Evolutionary conservation across 257 asterid genomes (phyloP).

Genomic region (Leonotis leonurus): DNA sequence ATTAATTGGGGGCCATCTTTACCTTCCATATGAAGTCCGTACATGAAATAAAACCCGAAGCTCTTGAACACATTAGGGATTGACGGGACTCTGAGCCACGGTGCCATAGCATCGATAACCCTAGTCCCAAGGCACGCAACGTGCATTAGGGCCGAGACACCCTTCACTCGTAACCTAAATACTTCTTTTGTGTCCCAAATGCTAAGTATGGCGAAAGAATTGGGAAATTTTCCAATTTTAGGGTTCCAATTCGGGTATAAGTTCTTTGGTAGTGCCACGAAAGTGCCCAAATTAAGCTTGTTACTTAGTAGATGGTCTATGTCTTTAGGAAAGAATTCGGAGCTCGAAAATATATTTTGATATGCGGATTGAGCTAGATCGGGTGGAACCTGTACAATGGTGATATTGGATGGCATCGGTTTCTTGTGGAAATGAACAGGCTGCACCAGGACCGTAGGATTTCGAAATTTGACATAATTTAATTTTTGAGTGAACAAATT

Average conservation of each 20-base stretch:
- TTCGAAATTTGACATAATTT: slow-evolving; percentile 56
- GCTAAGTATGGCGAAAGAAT: slow-evolving; percentile 57
- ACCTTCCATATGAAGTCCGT: slow-evolving; percentile 74
- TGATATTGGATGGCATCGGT: slow-evolving; percentile 31
- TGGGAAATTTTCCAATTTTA: slow-evolving; percentile 29
- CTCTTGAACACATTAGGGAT: slow-evolving; percentile 51
- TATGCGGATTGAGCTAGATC: slow-evolving; percentile 33
- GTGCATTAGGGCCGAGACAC: slow-evolving; percentile 46
- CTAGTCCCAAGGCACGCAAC: slow-evolving; percentile 51
- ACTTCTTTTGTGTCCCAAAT: slow-evolving; percentile 72
- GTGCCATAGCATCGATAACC: slow-evolving; percentile 50
- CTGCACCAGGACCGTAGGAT: slow-evolving; percentile 64
- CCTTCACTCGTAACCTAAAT: slow-evolving; percentile 56
- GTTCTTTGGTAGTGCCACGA: slow-evolving; percentile 55
- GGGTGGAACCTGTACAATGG: slow-evolving; percentile 34
- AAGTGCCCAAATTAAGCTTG: slow-evolving; percentile 66
- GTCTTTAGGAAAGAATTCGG: slow-evolving; percentile 66
- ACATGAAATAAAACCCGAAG: slow-evolving; percentile 62
- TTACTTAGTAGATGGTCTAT: slow-evolving; percentile 38
- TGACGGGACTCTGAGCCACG: slow-evolving; percentile 69
- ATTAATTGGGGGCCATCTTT: slow-evolving; percentile 33
- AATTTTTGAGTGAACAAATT: slow-evolving; percentile 54
- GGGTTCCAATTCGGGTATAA: slow-evolving; percentile 38
- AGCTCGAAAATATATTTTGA: slow-evolving; percentile 33
- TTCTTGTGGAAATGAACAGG: slow-evolving; percentile 69